Base-by-base conservation (phyloP, 495 filamentous ascomycete species). In the Peziza echinospora region DNA sequence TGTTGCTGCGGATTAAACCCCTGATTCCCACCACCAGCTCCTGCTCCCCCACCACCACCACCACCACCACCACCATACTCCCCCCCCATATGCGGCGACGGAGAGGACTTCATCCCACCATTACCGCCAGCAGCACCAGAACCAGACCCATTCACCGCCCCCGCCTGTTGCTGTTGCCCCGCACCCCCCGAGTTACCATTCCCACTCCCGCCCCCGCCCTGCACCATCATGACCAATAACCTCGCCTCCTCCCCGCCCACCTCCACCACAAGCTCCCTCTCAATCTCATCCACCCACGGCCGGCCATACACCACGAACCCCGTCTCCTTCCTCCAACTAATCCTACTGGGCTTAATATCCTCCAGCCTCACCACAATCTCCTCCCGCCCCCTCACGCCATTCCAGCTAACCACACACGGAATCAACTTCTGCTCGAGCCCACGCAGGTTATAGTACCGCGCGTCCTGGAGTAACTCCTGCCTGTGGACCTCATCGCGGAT, bases 361-460 rank as follows among this genome's bases (percentile, higher is more conserved):
- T 86, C 75, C 8, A 97, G 64, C 5, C 81, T 70, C 48, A 97
- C 69, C 25, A 78, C 62, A 21, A 97, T 93, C 63, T 97, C 89
- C 0, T 75, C 68, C 16, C 68, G 65, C 8, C 67, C 63, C 2
- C 76, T 70, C 21, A 70, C 62, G 24, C 78, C 72, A 50, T 94
- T 93, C 63, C 73, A 84, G 42, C 69, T 72, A 44, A 92, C 81
- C 24, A 73, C 61, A 56, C 86, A 79, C 0, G 80, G 72, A 34
- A 94, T 84, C 9, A 97, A 64, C 46, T 74, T 76, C 62, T 97
- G 87, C 61, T 94, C 89, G 0, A 93, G 60, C 0, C 84, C 84
- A 52, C 84, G 84, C 45, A 97, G 76, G 56, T 92, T 81, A 61
- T 85, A 94, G 53, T 93, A 97, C 30, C 80, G 77, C 58, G 82